Evolutionary conservation across 257 asterid species (phyloP).

Genomic region (Solanum rostratum): DNA sequence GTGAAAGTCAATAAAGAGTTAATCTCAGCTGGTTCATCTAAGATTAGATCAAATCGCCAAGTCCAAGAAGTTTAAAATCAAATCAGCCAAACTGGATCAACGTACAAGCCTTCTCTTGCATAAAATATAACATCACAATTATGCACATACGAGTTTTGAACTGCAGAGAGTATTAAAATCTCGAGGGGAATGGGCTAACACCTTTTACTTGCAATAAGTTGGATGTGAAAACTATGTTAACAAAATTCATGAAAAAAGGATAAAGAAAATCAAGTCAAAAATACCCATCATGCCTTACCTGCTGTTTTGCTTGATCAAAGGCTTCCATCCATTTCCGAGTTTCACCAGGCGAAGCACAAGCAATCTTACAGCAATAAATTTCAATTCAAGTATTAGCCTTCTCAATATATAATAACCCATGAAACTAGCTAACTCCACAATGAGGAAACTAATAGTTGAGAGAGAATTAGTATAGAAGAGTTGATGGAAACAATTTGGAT

Average conservation of each 20-base stretch:
- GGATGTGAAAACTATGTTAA: background rate
- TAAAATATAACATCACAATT: background rate
- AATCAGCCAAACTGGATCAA: background rate
- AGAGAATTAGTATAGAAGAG: background rate
- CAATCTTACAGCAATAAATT: constrained; percentile 58
- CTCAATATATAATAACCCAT: constrained; percentile 7
- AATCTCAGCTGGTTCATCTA: background rate
- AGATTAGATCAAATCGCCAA: background rate
- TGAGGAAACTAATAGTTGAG: background rate
- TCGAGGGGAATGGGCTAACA: background rate
- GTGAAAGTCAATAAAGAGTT: background rate
- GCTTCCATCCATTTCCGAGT: constrained; percentile 94
- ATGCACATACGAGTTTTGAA: background rate
- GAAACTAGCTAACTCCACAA: background rate
- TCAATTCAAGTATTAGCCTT: background rate
- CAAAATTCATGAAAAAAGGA: background rate
- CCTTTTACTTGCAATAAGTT: background rate
- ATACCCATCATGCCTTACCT: constrained; percentile 27
- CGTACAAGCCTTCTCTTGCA: background rate
- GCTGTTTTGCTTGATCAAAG: constrained; percentile 90
- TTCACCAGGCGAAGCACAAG: constrained; percentile 83
- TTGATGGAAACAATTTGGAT: background rate
- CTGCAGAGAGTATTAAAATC: background rate
- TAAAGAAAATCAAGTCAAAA: background rate
- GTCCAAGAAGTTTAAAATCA: background rate